phyloP scores from a whole-genome alignment of 106 monocot species.

The Triglochin maritima region DNA sequence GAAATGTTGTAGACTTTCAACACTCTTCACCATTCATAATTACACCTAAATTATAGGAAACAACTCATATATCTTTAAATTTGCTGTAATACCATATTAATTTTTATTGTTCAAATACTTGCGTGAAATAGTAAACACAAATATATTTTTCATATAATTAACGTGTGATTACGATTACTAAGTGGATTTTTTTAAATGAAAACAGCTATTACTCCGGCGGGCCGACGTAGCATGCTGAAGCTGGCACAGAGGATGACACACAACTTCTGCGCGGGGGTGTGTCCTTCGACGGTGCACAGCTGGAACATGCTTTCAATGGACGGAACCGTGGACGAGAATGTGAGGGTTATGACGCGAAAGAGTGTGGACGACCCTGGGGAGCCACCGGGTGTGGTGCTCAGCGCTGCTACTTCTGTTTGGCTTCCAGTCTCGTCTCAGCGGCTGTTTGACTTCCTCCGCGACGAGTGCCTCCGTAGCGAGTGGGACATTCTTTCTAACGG shows the following conservation, averaged over 20 bases:
- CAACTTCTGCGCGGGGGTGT: conserved; percentile 83
- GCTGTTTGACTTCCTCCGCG: conserved; percentile 75
- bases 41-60: too few relatives aligned
- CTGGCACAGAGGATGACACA: conserved; percentile 61
- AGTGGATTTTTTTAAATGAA: too few relatives aligned
- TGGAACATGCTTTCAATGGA: conserved; percentile 48
- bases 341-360: conserved; percentile 78
- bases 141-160: too few relatives aligned
- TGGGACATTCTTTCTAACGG: conserved; percentile 96
- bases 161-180: too few relatives aligned
- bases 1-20: too few relatives aligned
- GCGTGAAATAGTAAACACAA: too few relatives aligned
- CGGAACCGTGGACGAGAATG: conserved; percentile 48
- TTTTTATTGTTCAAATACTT: too few relatives aligned
- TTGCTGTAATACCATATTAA: too few relatives aligned
- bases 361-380: conserved; percentile 71
- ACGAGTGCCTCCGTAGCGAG: conserved; percentile 61
- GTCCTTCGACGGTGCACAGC: conserved; percentile 54
- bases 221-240: conserved; percentile 59
- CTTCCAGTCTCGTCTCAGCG: conserved; percentile 42
- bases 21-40: too few relatives aligned
- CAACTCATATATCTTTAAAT: too few relatives aligned
- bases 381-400: conserved; percentile 81
- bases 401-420: conserved; percentile 84
- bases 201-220: conserved; percentile 33